Evolutionary conservation across 2,329 filamentous ascomycete species (phyloP).

Genomic region (Ambrosiella beaveri): DNA sequence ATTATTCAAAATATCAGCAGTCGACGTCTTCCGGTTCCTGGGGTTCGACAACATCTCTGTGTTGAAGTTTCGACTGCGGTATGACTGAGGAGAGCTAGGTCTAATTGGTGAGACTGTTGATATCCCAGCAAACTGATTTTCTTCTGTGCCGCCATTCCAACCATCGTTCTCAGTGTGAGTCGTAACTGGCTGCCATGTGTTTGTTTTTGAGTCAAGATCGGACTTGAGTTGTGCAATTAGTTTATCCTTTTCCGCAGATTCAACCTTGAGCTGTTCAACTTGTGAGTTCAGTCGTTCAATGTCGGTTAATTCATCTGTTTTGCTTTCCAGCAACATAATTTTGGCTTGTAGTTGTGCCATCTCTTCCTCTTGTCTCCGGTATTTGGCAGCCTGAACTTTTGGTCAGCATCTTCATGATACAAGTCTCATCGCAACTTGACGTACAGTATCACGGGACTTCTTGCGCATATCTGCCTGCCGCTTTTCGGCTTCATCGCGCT

Average conservation of each 20-base stretch:
- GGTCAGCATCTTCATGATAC: not conserved
- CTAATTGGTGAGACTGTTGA: not conserved
- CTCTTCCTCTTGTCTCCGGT: conserved; percentile 57
- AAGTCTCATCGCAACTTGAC: conserved; percentile 17
- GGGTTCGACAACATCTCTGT: conserved; percentile 4
- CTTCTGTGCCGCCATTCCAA: not conserved
- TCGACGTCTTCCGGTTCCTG: not conserved
- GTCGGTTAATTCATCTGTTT: not conserved
- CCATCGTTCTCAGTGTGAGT: not conserved
- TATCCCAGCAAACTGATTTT: not conserved
- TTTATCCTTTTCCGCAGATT: not conserved
- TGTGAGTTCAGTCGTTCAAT: not conserved
- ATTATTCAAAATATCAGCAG: not conserved
- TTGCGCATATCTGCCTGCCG: conserved; percentile 76
- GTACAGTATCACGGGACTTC: conserved; percentile 72
- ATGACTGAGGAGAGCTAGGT: conserved; percentile 8
- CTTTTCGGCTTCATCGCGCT: conserved; percentile 69
- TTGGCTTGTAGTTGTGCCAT: conserved; percentile 48
- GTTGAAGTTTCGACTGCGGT: conserved; percentile 1
- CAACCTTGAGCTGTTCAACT: not conserved
- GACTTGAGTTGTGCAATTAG: conserved; percentile 2
- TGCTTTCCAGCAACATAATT: not conserved
- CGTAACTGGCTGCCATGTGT: conserved; percentile 2
- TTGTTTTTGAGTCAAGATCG: conserved; percentile 4
- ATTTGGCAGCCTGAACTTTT: conserved; percentile 1